Conservation (phyloP, 495 filamentous ascomycete genomes). For the Penicillium cinerascens region DNA sequence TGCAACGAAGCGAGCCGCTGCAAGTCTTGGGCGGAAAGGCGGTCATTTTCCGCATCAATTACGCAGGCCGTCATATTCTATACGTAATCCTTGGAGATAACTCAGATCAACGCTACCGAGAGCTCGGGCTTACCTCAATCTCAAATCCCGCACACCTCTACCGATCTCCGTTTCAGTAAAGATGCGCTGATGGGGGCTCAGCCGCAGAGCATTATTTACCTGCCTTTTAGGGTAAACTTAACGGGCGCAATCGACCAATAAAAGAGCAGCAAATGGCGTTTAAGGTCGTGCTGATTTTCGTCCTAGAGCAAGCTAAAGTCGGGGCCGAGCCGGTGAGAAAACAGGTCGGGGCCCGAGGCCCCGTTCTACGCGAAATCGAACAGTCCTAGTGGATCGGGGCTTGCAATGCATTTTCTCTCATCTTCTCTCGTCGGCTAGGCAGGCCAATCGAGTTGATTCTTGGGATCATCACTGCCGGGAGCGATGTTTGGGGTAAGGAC, state of each 20-base stretch:
- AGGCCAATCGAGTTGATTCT: too few species aligned
- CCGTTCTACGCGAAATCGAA: background rate
- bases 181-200: too few species aligned
- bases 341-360: background rate
- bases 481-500: background rate
- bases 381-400: background rate
- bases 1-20: too few species aligned
- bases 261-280: background rate
- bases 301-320: constrained; percentile 7
- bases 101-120: too few species aligned
- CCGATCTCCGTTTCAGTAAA: background rate
- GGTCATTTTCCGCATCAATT: too few species aligned
- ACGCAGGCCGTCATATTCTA: too few species aligned
- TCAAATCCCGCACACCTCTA: too few species aligned
- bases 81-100: too few species aligned
- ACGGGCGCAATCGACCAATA: background rate
- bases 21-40: too few species aligned
- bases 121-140: background rate
- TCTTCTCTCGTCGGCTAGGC: too few species aligned
- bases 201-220: background rate
- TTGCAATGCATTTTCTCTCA: too few species aligned
- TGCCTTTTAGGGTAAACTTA: background rate
- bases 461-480: too few species aligned
- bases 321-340: constrained; percentile 12
- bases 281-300: constrained; percentile 7